These are phyloP conservation scores for Biscutella auriculata DNA, from an alignment of 441 rosid genomes.

Conservation along the genomic window DNA sequence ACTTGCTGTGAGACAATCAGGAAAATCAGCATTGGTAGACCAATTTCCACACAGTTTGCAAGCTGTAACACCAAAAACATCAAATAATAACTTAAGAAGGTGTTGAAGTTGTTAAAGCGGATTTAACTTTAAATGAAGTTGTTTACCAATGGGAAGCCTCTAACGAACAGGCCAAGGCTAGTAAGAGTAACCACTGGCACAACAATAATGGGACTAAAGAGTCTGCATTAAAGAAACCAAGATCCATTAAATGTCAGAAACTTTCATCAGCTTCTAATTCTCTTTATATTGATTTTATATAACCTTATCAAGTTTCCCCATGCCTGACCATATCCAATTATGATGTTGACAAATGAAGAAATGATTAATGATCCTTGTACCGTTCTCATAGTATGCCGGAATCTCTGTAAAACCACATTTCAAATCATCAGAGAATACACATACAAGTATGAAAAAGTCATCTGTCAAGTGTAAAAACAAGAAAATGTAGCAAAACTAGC, in stretches of 20 bases:
- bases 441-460: neutral
- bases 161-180: slow-evolving; percentile 67
- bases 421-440: neutral
- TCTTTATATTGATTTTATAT: too few species aligned
- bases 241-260: neutral
- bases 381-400: slow-evolving; percentile 58
- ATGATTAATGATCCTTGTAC: slow-evolving; percentile 83
- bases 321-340: slow-evolving; percentile 54
- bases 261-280: neutral
- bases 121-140: neutral
- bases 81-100: neutral
- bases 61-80: slow-evolving; percentile 38
- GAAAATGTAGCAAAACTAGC: neutral
- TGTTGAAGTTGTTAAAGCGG: neutral
- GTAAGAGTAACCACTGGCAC: slow-evolving; percentile 63
- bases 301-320: slow-evolving; percentile 79
- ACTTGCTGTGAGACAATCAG: slow-evolving; percentile 67
- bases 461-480: neutral
- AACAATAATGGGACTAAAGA: slow-evolving; percentile 56
- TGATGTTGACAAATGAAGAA: slow-evolving; percentile 66
- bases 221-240: slow-evolving; percentile 28
- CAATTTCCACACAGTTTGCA: slow-evolving; percentile 78
- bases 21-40: slow-evolving; percentile 86
- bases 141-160: slow-evolving; percentile 88
- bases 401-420: slow-evolving; percentile 42